Evolutionary conservation across 495 filamentous ascomycete species (phyloP), one percentile per base, ranked within the genome.

Genomic region (Lineolata rhizophorae): DNA sequence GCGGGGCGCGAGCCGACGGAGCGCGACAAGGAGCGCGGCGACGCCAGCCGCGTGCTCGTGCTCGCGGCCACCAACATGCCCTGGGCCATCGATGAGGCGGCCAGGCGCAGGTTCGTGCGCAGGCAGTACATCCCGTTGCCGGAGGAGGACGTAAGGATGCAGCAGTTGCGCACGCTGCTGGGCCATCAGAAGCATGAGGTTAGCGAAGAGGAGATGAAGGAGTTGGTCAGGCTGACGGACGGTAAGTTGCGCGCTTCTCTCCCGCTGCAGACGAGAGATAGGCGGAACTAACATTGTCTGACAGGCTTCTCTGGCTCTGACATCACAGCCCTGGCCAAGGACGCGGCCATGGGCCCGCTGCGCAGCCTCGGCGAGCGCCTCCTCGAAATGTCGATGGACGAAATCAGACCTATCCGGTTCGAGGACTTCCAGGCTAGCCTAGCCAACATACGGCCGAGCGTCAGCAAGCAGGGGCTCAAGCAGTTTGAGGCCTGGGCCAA

Each of bases 21-120:
- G 16, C 69, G 60, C 29, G 73, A 83, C 13, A 74, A 64, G 44
- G 55, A 63, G 14, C 56, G 56, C 27, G 83, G 80, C n/a, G 85
- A 95, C 52, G 67, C 82, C 2, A 85, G 68, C 37, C 62, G 87
- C 20, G 90, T 97, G 2, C 66, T 99, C 11, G 87, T 99, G 1
- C 60, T 99, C 17, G 87, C 87, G 2, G 87, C 87, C 20, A 99
- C 87, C 5, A 99, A 99, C 46, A 52, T 97, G 46, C 87, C 87
- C 1, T 97, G 87, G 87, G 84, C 83, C 25, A 95, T 95, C 42
- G 87, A 99, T 43, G 87, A 95, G 50, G 87, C 87, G 20, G 87
- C 87, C 5, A 65, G 87, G 30, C 58, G 90, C 33, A 62, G 87
- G 30, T 99, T 99, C 47, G 87, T 94, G 16, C 67, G 87, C 24